Base-by-base conservation (phyloP, 805 yeast species). In the Pichia exigua region DNA sequence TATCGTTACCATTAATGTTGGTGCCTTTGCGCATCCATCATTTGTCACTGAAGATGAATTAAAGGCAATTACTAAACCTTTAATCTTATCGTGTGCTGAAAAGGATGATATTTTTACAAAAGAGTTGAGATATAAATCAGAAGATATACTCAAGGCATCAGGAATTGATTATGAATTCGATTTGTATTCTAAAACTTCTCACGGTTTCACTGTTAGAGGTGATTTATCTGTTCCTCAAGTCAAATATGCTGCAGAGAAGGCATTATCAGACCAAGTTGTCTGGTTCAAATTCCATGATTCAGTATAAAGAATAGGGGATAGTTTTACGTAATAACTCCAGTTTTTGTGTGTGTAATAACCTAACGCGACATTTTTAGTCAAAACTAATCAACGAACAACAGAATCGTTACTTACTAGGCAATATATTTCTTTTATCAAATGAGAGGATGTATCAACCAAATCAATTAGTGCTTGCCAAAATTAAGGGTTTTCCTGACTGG, bases 401-500 rank as follows among this genome's bases (percentile, higher is more conserved):
- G 12, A 32, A 5, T 13, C 3, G 38, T 20, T 17, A n/a, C 3
- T n/a, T n/a, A 17, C 8, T n/a, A 35, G 8, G 2, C 15, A 24
- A 4, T 21, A 26, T 18, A 9, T 35, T 35, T 10, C 20, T 30
- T 45, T 32, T 12, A 11, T 4, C 9, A 21, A 9, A 20, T 2
- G 4, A 21, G 6, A 18, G 26, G 5, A 28, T 43, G 38, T 12
- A 30, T 42, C n/a, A 10, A 45, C 45, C 52, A 18, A 40, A 44
- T n/a, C 48, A 49, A 73, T 66, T 80, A 6, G 86, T 88, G 0
- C 72, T 88, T 24, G 94, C 94, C 9, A 88, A 88, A 65, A 81
- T 88, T 46, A 88, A 87, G 61, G 95, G 95, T 10, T 88, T 82
- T 63, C 87, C 95, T 2, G 85, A 91, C 42, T 88, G 96, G 96